Conservation (phyloP, 2,329 filamentous ascomycete species). For the Septoria petroselini region DNA sequence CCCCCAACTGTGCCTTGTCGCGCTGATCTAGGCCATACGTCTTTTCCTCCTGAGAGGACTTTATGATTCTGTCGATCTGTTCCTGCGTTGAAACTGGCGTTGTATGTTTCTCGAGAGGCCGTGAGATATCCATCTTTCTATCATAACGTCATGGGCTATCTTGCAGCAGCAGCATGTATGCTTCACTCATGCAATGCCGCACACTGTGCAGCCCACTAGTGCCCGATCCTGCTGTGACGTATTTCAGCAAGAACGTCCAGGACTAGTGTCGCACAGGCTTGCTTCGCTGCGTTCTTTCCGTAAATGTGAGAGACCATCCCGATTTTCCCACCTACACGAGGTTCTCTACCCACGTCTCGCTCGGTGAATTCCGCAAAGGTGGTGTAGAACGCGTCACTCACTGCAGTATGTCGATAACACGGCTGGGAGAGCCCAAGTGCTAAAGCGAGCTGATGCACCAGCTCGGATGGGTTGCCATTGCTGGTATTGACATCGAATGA, state of each 20-base stretch:
- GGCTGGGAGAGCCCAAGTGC: conserved; percentile 30
- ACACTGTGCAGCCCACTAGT: background rate
- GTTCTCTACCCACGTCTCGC: conserved; percentile 24
- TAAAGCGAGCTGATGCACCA: conserved; percentile 25
- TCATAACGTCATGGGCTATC: too few species aligned
- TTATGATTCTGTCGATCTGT: too few species aligned
- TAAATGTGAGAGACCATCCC: conserved; percentile 45
- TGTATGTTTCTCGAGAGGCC: too few species aligned
- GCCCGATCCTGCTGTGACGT: conserved; percentile 8
- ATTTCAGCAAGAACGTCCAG: conserved; percentile 42
- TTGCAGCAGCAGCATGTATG: too few species aligned
- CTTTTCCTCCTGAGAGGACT: too few species aligned
- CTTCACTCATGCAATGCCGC: too few species aligned
- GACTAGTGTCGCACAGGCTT: conserved; percentile 47
- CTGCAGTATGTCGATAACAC: conserved; percentile 22
- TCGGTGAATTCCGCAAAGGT: conserved; percentile 39
- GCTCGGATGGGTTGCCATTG: conserved; percentile 12
- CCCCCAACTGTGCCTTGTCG: too few species aligned
- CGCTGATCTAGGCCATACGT: too few species aligned
- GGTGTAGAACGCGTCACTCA: conserved; percentile 36
- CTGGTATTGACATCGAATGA: conserved; percentile 11
- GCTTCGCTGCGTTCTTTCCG: conserved; percentile 51
- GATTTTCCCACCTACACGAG: conserved; percentile 38
- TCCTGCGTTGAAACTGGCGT: too few species aligned
- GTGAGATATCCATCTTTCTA: too few species aligned